Base-by-base conservation (phyloP, 108 stramenopile species). In the Stephanodiscus triporus region DNA sequence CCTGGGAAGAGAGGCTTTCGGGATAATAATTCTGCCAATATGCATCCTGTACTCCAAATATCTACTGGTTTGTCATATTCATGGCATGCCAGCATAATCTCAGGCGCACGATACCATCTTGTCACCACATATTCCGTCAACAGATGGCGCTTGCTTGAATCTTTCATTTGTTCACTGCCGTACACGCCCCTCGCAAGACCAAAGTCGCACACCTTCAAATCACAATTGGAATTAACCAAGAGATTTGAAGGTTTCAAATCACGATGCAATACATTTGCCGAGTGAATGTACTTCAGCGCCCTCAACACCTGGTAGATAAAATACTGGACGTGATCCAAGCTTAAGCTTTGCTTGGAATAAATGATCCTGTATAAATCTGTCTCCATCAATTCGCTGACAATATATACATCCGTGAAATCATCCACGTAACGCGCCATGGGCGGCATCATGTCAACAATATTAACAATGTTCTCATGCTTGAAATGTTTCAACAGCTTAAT, bases 11-110 rank as follows among this genome's bases (percentile, higher is more conserved):
- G 92, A 36, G 99, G 98, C 78, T 97, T 97, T 23, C 98, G 73
- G 0, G 84, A 86, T 29, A 99, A 85, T 27, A 99, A 91, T 77
- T 99, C 99, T 38, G 97, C 99, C 72, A 99, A 97, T 64, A 99
- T 98, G 74, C 99, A 99, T 7, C 99, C 99, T 9, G 98, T 97
- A 76, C 87, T 90, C 96, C 96, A 97, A 42, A 98, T 63, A 80
- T 97, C 96, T 54, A 99, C 96, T 30, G 98, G 96, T 78, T 94
- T 96, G 51, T 97, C 96, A 80, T 99, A 99, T 65, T 99, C 95
- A 61, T 98, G 98, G 76, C 96, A 97, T 4, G 98, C 95, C 60
- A 99, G 84, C 99, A 99, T 99, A 68, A 99, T 98, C 84, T 99
- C 99, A 48, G 98, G 99, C 9, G 99, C 98, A 24, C 99, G 90